Percentiles rank a stretch among this genome's conserved stretches.
Evolutionary conservation across 805 yeast species (phyloP).

Genomic region (Ogataea nonfermentans): DNA sequence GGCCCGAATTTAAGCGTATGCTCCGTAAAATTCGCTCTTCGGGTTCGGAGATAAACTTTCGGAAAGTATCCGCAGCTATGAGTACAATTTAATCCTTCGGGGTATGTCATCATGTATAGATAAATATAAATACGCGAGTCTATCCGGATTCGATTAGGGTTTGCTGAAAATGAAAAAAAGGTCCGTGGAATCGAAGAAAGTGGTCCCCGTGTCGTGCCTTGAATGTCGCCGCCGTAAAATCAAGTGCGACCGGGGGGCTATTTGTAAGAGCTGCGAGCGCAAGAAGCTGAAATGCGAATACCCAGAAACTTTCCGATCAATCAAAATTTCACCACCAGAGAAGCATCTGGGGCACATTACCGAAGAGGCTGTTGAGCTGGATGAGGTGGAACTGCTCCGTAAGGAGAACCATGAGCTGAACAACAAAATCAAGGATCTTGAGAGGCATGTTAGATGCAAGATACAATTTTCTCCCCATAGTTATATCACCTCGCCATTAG

Average conservation of each 20-base stretch:
- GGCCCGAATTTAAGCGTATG: too few relatives aligned
- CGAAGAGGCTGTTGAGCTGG: not conserved
- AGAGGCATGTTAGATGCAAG: not conserved
- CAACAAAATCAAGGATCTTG: not conserved
- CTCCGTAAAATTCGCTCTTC: too few relatives aligned
- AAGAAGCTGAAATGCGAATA: slow-evolving; percentile 40
- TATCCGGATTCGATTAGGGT: not conserved
- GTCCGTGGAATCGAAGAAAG: slow-evolving; percentile 5
- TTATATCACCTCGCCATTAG: slow-evolving; percentile 9
- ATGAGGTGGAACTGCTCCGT: slow-evolving; percentile 7
- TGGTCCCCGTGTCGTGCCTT: slow-evolving; percentile 33
- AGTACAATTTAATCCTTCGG: too few relatives aligned
- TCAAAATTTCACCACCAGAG: slow-evolving; percentile 24
- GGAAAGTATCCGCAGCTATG: too few relatives aligned
- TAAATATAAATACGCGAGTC: too few relatives aligned
- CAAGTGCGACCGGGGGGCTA: slow-evolving; percentile 35
- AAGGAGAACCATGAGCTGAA: slow-evolving; percentile 4
- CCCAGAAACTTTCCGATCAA: slow-evolving; percentile 46
- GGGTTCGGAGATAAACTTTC: too few relatives aligned
- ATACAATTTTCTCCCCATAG: not conserved
- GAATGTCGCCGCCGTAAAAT: slow-evolving; percentile 35
- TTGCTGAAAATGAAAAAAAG: slow-evolving; percentile 2
- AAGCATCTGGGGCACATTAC: not conserved
- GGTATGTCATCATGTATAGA: too few relatives aligned
- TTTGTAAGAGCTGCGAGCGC: slow-evolving; percentile 42